phyloP scores from a whole-genome alignment of 805 yeast species.

The Pichia phayaonensis region DNA sequence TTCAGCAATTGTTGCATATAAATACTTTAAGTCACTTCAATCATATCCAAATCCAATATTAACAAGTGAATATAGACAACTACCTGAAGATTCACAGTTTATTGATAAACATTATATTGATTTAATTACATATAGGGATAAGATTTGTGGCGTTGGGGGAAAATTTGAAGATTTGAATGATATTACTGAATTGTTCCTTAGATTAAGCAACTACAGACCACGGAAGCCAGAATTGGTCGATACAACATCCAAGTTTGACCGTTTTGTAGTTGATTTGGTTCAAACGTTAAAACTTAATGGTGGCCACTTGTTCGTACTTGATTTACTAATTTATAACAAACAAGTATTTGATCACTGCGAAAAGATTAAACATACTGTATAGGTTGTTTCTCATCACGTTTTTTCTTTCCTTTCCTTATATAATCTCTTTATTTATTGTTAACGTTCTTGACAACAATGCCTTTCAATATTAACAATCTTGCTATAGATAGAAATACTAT shows the following conservation, averaged over 20 bases:
- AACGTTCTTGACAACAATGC: background rate
- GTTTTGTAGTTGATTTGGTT: constrained; percentile 35
- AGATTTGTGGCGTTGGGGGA: constrained; percentile 21
- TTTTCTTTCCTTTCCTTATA: background rate
- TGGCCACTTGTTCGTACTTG: constrained; percentile 51
- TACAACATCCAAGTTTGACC: constrained; percentile 14
- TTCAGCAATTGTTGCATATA: constrained; percentile 23
- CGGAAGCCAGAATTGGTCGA: background rate
- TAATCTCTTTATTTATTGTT: background rate
- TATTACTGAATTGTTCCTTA: constrained; percentile 32
- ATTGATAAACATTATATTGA: constrained; percentile 43
- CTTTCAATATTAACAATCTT: background rate
- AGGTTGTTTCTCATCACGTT: background rate
- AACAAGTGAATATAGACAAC: constrained; percentile 33
- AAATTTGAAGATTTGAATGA: constrained; percentile 32
- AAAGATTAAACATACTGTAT: constrained; percentile 13
- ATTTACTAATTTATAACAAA: constrained; percentile 45
- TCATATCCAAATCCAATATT: constrained; percentile 10
- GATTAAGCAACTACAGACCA: constrained; percentile 25
- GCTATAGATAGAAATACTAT: constrained; percentile 23
- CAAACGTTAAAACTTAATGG: constrained; percentile 44
- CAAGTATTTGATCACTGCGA: constrained; percentile 39
- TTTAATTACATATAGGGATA: constrained; percentile 27
- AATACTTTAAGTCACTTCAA: constrained; percentile 14
- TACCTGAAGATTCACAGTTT: constrained; percentile 47